Evolutionary conservation across 345 rosid species (phyloP), one percentile per base, ranked within the genome.

Genomic region (Citrus australasica): DNA sequence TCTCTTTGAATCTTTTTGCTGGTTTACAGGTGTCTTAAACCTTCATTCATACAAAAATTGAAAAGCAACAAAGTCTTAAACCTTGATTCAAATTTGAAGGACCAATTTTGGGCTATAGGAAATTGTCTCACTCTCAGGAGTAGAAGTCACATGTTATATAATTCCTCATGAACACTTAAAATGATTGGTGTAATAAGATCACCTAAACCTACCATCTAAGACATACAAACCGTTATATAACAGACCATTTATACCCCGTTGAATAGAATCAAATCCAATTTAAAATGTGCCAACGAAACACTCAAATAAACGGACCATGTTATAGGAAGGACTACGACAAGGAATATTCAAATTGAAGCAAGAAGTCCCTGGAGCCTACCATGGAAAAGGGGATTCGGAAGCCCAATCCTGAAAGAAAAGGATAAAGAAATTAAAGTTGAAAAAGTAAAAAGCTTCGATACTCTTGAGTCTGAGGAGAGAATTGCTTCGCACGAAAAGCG

Each of bases 351-450:
- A 19, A 48, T 0, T 35, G 30, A 53, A 76, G 63, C 40, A 48
- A 75, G 22, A 76, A 3, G 8, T 32, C 55, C 59, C 32, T 60
- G 17, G 46, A 71, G 38, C 70, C 25, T 70, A 58, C 64, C 79
- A 77, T 73, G 63, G 75, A 76, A 51, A 22, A 71, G 59, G 66
- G 78, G 69, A 78, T 75, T 84, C 69, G 58, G 80, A 79, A 73
- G 71, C 58, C 81, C 66, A 59, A 46, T 11, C 74, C 48, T 27
- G 58, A 76, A 80, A 81, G 84, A 59, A 85, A 85, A 74, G 86
- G 73, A 85, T 77, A 80, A 67, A 56, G 7, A n/a, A 65, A 32
- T 32, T 32, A 32, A 33, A 67, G 76, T 30, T 32, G 37, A 38
- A 60, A 58, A n/a, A 13, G 42, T 60, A 68, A 25, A 77, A 74